phyloP scores from a whole-genome alignment of 768 basidiomycete genomes.

The Mycena venus region DNA sequence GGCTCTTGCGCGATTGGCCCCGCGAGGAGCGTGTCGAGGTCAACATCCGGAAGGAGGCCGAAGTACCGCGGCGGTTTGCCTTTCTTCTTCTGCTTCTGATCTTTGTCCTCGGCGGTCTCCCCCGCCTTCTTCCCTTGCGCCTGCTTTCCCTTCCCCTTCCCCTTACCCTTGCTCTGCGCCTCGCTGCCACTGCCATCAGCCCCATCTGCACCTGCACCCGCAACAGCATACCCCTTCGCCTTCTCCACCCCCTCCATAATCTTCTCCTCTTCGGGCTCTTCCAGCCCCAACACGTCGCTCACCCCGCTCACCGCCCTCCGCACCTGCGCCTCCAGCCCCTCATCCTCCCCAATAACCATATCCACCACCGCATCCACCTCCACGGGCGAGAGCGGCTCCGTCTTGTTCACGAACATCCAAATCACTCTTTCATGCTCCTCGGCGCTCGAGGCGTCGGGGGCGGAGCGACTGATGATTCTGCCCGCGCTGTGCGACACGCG shows the following conservation, averaged over 20 bases:
- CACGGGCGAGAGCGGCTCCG: conserved; percentile 69
- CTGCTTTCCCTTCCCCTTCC: conserved; percentile 52
- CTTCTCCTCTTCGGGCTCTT: conserved; percentile 65
- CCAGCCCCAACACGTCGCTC: conserved; percentile 65
- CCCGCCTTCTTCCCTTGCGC: conserved; percentile 47
- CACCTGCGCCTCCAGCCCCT: conserved; percentile 68
- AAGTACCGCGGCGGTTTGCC: conserved; percentile 73
- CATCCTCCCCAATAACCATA: conserved; percentile 65
- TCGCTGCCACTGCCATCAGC: conserved; percentile 50
- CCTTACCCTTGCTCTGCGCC: conserved; percentile 52
- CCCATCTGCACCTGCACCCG: conserved; percentile 46
- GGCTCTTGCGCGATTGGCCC: conserved; percentile 54
- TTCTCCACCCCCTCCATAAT: conserved; percentile 70
- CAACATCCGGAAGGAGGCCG: conserved; percentile 81
- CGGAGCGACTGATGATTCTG: conserved; percentile 88
- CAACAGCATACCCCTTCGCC: conserved; percentile 50
- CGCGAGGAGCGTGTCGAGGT: conserved; percentile 69
- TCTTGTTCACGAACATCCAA: conserved; percentile 80
- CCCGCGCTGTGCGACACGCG: conserved; percentile 82
- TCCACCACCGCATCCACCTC: conserved; percentile 81
- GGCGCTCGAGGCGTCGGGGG: conserved; percentile 55
- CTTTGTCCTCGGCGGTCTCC: conserved; percentile 42
- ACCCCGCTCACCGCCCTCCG: conserved; percentile 70
- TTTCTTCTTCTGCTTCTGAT: conserved; percentile 48
- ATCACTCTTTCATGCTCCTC: conserved; percentile 80